Conservation (phyloP, 345 rosid species). For the Eucalyptus polybractea region DNA sequence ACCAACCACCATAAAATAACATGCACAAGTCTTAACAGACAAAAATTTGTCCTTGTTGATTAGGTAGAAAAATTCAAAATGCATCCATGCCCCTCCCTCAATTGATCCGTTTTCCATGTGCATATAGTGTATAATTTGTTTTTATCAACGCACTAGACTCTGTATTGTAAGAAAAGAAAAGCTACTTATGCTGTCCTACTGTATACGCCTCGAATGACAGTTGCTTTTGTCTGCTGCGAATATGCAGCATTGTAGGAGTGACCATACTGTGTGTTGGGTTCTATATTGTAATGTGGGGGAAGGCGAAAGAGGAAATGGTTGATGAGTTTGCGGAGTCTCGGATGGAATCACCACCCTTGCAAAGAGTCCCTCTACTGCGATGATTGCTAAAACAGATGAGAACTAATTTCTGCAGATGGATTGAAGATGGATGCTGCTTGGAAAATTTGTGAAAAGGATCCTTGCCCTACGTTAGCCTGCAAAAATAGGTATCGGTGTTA, state of each 20-base stretch:
- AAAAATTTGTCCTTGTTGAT: background rate
- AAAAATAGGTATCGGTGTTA: background rate
- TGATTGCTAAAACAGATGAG: background rate
- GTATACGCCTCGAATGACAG: background rate
- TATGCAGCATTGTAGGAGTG: conserved; percentile 12
- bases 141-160: background rate
- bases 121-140: background rate
- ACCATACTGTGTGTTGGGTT: conserved; percentile 13
- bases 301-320: conserved; percentile 6
- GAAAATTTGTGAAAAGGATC: background rate
- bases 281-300: conserved; percentile 25
- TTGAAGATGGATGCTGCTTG: background rate
- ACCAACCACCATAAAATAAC: background rate
- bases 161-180: background rate
- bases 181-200: background rate
- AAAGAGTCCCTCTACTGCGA: conserved; percentile 5
- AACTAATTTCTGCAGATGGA: background rate
- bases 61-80: background rate
- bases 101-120: background rate
- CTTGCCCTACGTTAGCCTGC: background rate
- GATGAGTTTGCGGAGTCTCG: background rate
- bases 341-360: background rate
- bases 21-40: background rate
- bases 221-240: background rate
- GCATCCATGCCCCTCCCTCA: background rate